Conservation (phyloP, 2,329 filamentous ascomycete species). For the Cladosporium cucumerinum region DNA sequence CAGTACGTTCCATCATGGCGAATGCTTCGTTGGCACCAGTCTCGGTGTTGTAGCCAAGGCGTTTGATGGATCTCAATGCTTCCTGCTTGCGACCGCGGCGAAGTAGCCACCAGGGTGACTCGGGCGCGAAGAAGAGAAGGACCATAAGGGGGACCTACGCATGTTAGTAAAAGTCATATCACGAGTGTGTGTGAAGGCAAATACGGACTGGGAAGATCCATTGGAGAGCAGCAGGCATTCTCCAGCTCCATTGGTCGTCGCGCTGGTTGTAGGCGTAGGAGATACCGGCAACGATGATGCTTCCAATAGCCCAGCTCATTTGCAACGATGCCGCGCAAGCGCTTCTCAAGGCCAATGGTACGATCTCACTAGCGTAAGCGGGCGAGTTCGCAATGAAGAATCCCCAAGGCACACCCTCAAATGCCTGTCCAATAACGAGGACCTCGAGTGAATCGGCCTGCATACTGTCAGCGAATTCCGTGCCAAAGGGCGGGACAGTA, state of each 20-base stretch:
- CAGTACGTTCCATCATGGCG: slow-evolving; percentile 90
- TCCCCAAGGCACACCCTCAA: slow-evolving; percentile 56
- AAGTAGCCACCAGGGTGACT: slow-evolving; percentile 66
- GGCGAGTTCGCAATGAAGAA: slow-evolving; percentile 62
- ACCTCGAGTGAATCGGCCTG: slow-evolving; percentile 41
- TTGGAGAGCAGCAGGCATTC: slow-evolving; percentile 69
- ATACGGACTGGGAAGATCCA: slow-evolving; percentile 67
- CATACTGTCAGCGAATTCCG: slow-evolving; percentile 10
- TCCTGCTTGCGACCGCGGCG: slow-evolving; percentile 62
- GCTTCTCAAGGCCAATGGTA: slow-evolving; percentile 67
- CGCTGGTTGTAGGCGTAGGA: slow-evolving; percentile 65
- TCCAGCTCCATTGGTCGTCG: slow-evolving; percentile 65
- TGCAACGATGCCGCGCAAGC: slow-evolving; percentile 73
- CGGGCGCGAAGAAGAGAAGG: slow-evolving; percentile 64
- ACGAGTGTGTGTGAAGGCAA: slow-evolving; percentile 32
- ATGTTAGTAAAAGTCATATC: slow-evolving; percentile 35
- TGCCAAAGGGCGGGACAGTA: neutral
- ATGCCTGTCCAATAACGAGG: slow-evolving; percentile 51
- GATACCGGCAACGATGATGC: slow-evolving; percentile 68
- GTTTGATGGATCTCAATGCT: slow-evolving; percentile 63
- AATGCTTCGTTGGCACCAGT: slow-evolving; percentile 74
- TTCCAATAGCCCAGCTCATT: slow-evolving; percentile 76
- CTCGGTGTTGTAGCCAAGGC: slow-evolving; percentile 68
- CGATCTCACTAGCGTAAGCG: slow-evolving; percentile 59
- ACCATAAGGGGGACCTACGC: slow-evolving; percentile 53